Percentiles rank a stretch among this genome's conserved stretches.
phyloP scores from a whole-genome alignment of 2,329 filamentous ascomycete genomes.

The Sclerotinia sclerotiorum region DNA sequence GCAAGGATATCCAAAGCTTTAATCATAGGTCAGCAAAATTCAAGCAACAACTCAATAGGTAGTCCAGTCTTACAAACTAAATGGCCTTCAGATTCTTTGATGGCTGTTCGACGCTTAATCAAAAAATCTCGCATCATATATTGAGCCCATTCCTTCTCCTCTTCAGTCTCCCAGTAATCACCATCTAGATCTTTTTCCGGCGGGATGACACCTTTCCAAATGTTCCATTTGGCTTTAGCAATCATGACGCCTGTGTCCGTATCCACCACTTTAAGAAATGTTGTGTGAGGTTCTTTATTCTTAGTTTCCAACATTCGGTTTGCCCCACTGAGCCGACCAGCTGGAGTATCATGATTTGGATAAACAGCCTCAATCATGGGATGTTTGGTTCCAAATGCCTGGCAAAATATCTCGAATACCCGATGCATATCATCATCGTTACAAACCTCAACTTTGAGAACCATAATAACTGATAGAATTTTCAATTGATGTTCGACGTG shows the following conservation, averaged over 20 bases:
- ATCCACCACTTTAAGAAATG: slow-evolving; percentile 9
- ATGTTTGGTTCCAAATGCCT: slow-evolving; percentile 3
- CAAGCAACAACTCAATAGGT: background rate
- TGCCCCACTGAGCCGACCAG: background rate
- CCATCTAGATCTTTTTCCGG: slow-evolving; percentile 14
- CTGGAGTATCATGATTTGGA: slow-evolving; percentile 11
- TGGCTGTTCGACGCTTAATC: slow-evolving; percentile 3
- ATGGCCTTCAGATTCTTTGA: slow-evolving; percentile 5
- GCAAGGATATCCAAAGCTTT: slow-evolving; percentile 19
- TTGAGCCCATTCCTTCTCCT: slow-evolving; percentile 21
- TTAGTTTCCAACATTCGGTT: slow-evolving; percentile 11
- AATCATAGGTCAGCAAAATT: slow-evolving; percentile 6
- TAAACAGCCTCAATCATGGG: slow-evolving; percentile 16
- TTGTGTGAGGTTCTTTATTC: slow-evolving; percentile 5
- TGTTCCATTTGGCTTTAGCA: slow-evolving; percentile 18
- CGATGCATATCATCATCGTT: slow-evolving; percentile 19
- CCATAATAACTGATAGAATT: background rate
- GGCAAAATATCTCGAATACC: slow-evolving; percentile 16
- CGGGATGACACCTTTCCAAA: slow-evolving; percentile 19
- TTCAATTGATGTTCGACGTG: background rate
- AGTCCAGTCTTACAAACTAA: slow-evolving; percentile 18
- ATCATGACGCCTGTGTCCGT: slow-evolving; percentile 8
- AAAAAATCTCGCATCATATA: slow-evolving; percentile 9
- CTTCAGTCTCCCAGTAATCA: slow-evolving; percentile 13
- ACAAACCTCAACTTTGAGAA: slow-evolving; percentile 19